Evolutionary conservation across 495 filamentous ascomycete genomes (phyloP).

Genomic region (Penicillium ucsense): DNA sequence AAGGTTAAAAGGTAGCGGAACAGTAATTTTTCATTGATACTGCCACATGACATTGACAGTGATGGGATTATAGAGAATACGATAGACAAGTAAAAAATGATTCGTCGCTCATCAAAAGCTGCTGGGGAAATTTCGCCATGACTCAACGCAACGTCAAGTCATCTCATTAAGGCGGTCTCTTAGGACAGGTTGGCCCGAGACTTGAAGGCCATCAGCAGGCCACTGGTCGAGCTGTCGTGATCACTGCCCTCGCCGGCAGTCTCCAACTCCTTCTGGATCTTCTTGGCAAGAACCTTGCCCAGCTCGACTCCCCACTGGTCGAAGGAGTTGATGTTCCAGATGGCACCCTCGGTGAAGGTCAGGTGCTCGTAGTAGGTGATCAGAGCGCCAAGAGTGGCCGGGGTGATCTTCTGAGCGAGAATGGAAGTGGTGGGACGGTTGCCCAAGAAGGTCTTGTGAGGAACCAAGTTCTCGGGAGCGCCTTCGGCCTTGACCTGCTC

Average conservation of each 20-base stretch:
- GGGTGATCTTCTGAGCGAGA: conserved; percentile 89
- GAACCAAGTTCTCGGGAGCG: conserved; percentile 69
- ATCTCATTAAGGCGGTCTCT: neutral
- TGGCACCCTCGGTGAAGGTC: conserved; percentile 92
- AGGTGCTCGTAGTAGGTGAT: conserved; percentile 99
- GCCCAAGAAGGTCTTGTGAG: conserved; percentile 98
- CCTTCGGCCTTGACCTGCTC: conserved; percentile 86
- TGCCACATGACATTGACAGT: too few relatives aligned
- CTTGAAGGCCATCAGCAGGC: conserved; percentile 82
- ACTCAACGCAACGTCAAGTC: conserved; percentile 1
- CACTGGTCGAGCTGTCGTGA: conserved; percentile 82
- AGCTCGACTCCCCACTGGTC: conserved; percentile 99
- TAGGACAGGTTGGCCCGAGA: conserved; percentile 47
- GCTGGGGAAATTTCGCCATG: conserved; percentile 7
- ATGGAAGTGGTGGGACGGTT: conserved; percentile 96
- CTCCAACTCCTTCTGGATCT: conserved; percentile 73
- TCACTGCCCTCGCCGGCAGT: conserved; percentile 52
- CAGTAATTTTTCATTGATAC: too few relatives aligned
- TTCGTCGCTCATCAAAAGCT: conserved; percentile 20
- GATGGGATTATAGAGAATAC: neutral
- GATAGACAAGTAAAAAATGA: conserved; percentile 9
- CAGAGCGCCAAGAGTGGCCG: conserved; percentile 82
- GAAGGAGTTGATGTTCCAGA: conserved; percentile 99
- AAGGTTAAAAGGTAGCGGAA: too few relatives aligned
- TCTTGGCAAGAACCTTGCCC: conserved; percentile 92